Base-by-base conservation (phyloP, 2,329 filamentous ascomycete species). In the Xenoacremonium recifei region DNA sequence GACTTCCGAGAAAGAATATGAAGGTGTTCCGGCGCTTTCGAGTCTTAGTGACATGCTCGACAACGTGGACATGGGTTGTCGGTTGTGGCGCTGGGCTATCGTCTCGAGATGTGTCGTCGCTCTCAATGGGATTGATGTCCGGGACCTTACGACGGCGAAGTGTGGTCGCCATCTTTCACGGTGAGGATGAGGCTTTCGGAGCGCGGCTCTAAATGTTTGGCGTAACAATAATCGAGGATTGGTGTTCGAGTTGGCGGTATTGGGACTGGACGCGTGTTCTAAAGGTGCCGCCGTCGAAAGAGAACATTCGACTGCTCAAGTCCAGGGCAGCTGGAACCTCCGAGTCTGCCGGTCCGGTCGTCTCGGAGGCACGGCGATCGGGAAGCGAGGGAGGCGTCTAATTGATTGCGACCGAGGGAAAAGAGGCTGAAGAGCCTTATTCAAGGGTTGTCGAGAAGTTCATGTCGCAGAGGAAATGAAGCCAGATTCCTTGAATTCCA, bases 1-100 rank as follows among this genome's bases (percentile, higher is more conserved):
- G 59, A 30, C 90, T 89, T 21, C 93, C 93, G 16, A 99, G 74
- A 9, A 85, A 71, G 66, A 99, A 97, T 20, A 96, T 87, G 59
- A 95, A 81, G 3, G 84, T 84, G 65, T 82, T 87, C 48, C 84
- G 82, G 54, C 88, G 80, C 68, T 92, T 95, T 49, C 79, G 79
- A 38, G 70, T 73, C 53, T 76, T 78, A 10, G 68, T 63, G 17
- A 57, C 60, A 40, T 69, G 64, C 41, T 72, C 67, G 47, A 75
- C 61, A 31, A 76, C 61, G 44, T 72, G 70, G 40, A 74, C 61
- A 40, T 68, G 66, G 16, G 59, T 45, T 21, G 56, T 44, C 13
- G 60, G 52, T 20, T 59, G 48, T 13, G 47, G 38, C 15, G 51
- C 39, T 21, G 58, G 54, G 41, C 50, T 58, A 3, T 64, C 58